Percentiles rank a stretch among this genome's conserved stretches.
Evolutionary conservation across 257 asterid genomes (phyloP).

Genomic region (Leptodermis oblonga): DNA sequence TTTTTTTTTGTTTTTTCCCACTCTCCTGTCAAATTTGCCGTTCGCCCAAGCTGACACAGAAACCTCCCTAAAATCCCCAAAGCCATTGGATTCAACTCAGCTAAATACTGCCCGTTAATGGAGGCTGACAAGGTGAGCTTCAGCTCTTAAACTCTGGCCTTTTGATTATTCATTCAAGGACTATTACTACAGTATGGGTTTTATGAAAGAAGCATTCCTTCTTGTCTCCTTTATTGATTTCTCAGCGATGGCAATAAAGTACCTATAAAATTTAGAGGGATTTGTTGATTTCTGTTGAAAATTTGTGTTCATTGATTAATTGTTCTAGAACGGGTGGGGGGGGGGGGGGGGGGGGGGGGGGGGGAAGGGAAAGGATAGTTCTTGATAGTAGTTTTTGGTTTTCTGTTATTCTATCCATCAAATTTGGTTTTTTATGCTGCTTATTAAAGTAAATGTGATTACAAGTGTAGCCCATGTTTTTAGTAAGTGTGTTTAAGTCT

Average conservation of each 20-base stretch:
- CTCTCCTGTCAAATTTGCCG: background rate
- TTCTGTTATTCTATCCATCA: too few relatives aligned
- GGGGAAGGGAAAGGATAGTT: too few relatives aligned
- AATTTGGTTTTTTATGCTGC: too few relatives aligned
- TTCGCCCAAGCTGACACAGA: background rate
- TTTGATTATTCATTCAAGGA: slow-evolving; percentile 5
- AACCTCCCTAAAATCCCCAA: slow-evolving; percentile 10
- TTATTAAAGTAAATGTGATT: too few relatives aligned
- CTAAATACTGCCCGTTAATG: slow-evolving; percentile 8
- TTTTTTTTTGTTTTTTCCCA: too few relatives aligned
- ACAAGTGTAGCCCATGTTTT: too few relatives aligned
- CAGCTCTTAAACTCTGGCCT: background rate
- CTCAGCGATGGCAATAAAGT: background rate
- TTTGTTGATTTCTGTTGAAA: background rate
- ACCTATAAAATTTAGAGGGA: background rate
- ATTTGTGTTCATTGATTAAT: background rate
- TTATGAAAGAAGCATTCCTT: background rate
- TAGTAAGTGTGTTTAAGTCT: too few relatives aligned
- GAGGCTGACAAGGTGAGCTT: slow-evolving; percentile 18
- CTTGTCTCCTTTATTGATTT: background rate
- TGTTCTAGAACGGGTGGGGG: background rate
- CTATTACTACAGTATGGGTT: background rate
- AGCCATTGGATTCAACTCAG: slow-evolving; percentile 1
- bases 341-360: too few relatives aligned
- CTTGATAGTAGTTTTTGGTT: background rate